Percentiles rank a stretch among this genome's conserved stretches.
Conservation (phyloP, 208 protist genomes). For the Leishmania guyanensis region DNA sequence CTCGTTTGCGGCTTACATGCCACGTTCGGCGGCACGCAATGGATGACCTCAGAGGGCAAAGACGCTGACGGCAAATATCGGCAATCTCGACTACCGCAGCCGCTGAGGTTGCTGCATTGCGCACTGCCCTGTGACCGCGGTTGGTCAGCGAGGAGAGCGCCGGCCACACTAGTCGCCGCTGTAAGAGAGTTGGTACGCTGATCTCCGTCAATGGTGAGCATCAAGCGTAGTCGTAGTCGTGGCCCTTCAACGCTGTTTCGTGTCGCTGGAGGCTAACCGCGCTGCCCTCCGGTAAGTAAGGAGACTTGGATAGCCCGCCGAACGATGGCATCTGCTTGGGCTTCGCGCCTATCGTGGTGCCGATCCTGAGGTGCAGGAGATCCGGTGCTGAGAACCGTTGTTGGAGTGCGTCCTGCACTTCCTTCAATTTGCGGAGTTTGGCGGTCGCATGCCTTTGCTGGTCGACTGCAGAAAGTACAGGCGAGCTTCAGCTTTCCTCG, state of each 20-base stretch:
- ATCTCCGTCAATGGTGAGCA: neutral
- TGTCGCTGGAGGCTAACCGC: neutral
- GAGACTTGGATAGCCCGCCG: neutral
- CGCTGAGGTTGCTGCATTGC: neutral
- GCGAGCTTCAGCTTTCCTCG: neutral
- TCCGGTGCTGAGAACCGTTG: neutral
- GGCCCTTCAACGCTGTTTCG: neutral
- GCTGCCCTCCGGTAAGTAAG: neutral
- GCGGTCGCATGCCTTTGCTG: neutral
- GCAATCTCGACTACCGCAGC: neutral
- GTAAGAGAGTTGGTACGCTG: neutral
- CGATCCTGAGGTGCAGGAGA: neutral
- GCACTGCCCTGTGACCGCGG: neutral
- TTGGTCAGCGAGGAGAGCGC: neutral
- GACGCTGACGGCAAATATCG: neutral
- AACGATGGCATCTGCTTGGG: neutral
- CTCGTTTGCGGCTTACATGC: neutral
- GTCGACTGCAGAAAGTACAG: neutral
- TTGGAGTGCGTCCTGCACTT: neutral
- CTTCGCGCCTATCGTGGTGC: neutral
- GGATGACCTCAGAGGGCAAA: neutral
- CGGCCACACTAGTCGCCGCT: neutral
- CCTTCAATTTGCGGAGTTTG: too few relatives aligned
- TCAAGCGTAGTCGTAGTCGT: neutral
- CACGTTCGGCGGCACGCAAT: neutral